Evolutionary conservation across 441 rosid species (phyloP), one percentile per base, ranked within the genome.

Genomic region (Dalechampia spathulata): DNA sequence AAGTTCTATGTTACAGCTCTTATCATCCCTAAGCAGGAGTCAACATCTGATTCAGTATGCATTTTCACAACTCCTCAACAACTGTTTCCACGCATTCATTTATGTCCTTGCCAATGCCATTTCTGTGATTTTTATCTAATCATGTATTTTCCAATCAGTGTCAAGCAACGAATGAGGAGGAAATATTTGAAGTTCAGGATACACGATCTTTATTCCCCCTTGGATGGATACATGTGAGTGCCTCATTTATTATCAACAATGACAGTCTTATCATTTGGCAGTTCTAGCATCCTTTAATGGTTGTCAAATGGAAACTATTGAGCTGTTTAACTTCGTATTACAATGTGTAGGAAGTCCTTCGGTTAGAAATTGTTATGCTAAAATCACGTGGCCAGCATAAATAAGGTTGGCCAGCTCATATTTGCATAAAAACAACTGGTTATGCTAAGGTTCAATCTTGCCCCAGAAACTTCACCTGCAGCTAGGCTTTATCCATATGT

Each of bases 171-270:
- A 87, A 89, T 68, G 99, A 93, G 75, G 99, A 93, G 67, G 99
- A 93, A 58, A 89, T 89, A 78, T 93, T 93, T 76, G 99, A 89
- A 78, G 96, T 78, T 60, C 99, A 93, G 72, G 99, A 89, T 74
- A 89, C 77, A 55, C 83, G 45, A 68, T 89, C 97, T 57, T 95
- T 93, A 68, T 89, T 93, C 55, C 95, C 97, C 48, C 90, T 93
- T 25, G 99, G 99, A 48, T 93, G 99, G 99, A 93, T 93, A 77
- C 99, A 93, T 79, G 99, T 93, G 70, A 81, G 97, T 73, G 44
- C 40, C 40, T 32, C 63, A 40, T 56, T 6, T 48, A 6, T 55
- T 7, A 40, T 48, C 8, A 38, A n/a, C 22, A 12, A 22, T n/a
- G 11, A 12, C 21, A 15, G 9, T 62, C 36, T 52, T 3, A 38